A percentile compares a stretch with the other conserved stretches of the same genome.
Evolutionary conservation across 2,329 filamentous ascomycete species (phyloP).

Genomic region (Rutstroemia sydowiana): DNA sequence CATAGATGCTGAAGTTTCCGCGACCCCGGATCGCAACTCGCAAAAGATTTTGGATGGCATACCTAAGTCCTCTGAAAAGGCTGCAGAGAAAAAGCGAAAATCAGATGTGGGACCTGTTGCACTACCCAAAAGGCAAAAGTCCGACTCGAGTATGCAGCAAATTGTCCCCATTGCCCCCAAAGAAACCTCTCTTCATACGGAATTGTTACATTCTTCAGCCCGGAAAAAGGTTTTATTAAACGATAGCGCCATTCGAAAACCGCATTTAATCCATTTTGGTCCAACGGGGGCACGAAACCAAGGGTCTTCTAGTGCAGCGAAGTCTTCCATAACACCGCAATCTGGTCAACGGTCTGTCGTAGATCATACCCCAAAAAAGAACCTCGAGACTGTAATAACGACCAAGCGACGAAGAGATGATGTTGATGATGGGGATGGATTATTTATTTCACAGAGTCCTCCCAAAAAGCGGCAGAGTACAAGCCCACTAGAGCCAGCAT

Average conservation of each 20-base stretch:
- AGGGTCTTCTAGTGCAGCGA: slow-evolving; percentile 13
- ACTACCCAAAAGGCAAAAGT: background rate
- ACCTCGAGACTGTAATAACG: background rate
- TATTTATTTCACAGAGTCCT: slow-evolving; percentile 1
- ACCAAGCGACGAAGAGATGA: background rate
- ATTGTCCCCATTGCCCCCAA: background rate
- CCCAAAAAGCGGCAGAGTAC: slow-evolving; percentile 15
- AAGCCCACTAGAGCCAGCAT: slow-evolving; percentile 1
- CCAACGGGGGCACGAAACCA: slow-evolving; percentile 20
- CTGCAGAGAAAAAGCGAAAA: slow-evolving; percentile 7
- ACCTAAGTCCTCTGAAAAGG: no score
- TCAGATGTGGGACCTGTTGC: background rate
- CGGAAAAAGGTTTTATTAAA: slow-evolving; percentile 6
- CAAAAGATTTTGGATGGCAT: no score
- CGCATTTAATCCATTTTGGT: slow-evolving; percentile 18
- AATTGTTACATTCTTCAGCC: background rate
- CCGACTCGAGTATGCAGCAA: background rate
- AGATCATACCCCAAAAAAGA: slow-evolving; percentile 1
- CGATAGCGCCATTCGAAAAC: slow-evolving; percentile 16
- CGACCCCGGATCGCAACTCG: no score
- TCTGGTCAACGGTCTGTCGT: background rate
- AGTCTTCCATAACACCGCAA: background rate
- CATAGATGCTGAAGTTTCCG: background rate
- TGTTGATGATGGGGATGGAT: background rate
- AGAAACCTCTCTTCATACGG: background rate